These are phyloP conservation scores for Themeda triandra DNA, from an alignment of 176 grass and related monocot genomes.

Conservation along the genomic window DNA sequence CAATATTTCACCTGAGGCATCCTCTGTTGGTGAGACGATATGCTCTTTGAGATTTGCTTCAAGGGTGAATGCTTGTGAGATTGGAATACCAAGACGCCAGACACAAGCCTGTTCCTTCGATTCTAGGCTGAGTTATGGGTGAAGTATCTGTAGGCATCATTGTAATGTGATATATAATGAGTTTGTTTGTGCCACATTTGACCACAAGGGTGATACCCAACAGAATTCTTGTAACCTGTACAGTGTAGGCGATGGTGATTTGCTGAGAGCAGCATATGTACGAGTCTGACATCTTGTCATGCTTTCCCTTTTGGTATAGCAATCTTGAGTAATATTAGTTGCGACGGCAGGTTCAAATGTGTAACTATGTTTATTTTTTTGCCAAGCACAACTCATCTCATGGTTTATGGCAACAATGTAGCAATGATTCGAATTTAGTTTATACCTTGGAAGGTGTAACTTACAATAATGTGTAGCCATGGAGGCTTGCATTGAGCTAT, in stretches of 20 bases:
- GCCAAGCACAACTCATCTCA: not conserved
- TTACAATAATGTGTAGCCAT: not conserved
- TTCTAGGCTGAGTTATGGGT: conserved; percentile 45
- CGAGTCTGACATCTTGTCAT: not conserved
- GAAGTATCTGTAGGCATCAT: not conserved
- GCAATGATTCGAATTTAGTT: not conserved
- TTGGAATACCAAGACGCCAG: conserved; percentile 73
- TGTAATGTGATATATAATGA: not conserved
- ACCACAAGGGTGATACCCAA: conserved; percentile 7
- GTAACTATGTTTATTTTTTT: not conserved
- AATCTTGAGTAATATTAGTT: conserved; percentile 37
- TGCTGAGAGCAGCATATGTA: conserved; percentile 21
- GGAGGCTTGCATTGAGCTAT: not conserved
- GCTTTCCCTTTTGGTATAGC: conserved; percentile 18
- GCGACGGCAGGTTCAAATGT: not conserved
- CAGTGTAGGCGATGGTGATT: conserved; percentile 29
- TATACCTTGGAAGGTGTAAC: not conserved
- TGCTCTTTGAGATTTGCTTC: conserved; percentile 90
- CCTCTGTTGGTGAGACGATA: conserved; percentile 59
- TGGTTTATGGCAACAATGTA: not conserved
- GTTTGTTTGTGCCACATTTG: conserved; percentile 8
- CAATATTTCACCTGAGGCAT: conserved; percentile 74
- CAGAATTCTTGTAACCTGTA: conserved; percentile 46
- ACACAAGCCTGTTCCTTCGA: conserved; percentile 45
- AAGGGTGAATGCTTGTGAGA: conserved; percentile 86